Base-by-base conservation (phyloP, 2,329 filamentous ascomycete species). In the Talaromyces sp. region DNA sequence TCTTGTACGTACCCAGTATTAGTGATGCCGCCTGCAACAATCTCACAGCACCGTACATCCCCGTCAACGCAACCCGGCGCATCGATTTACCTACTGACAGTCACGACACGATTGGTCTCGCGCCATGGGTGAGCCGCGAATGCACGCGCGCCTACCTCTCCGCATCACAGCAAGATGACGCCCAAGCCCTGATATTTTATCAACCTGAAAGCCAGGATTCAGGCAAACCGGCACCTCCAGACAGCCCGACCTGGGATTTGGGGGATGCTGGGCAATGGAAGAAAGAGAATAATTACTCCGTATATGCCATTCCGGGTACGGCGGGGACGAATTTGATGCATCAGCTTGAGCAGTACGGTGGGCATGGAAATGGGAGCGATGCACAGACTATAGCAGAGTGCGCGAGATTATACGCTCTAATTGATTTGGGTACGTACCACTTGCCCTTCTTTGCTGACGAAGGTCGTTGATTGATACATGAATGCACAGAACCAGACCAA, bases 1-100 rank as follows among this genome's bases (percentile, higher is more conserved):
- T 97, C 17, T 84, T 98, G 65, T 98, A 95, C 75, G 90, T 96
- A 2, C 95, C 94, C 4, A 86, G 89, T 66, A 83, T 97, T 47
- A 74, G 78, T 6, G 84, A 89, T 67, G 78, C 52, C 4, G 11
- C 82, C 0, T 97, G 93, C 79, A 83, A 83, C 73, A 80, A 86
- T 17, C 78, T 85, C 56, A 87, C 89, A 49, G 83, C 83, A 47
- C 77, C 84, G n/a, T 87, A 89, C 70, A 84, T 97, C 9, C 91
- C 93, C 1, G 71, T 76, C 43, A 93, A 95, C 75, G 91, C 88
- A 63, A 96, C 92, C 13, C 87, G 89, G 17, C 84, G 86, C 70
- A 75, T 78, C n/a, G 84, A 95, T 71, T 85, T 97, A 17, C 83
- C 84, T 22, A 87, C 90, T 69, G 74, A 76, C 31, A 87, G 90